Evolutionary conservation across 108 stramenopile genomes (phyloP).

Genomic region (Cyclotella distinguenda): DNA sequence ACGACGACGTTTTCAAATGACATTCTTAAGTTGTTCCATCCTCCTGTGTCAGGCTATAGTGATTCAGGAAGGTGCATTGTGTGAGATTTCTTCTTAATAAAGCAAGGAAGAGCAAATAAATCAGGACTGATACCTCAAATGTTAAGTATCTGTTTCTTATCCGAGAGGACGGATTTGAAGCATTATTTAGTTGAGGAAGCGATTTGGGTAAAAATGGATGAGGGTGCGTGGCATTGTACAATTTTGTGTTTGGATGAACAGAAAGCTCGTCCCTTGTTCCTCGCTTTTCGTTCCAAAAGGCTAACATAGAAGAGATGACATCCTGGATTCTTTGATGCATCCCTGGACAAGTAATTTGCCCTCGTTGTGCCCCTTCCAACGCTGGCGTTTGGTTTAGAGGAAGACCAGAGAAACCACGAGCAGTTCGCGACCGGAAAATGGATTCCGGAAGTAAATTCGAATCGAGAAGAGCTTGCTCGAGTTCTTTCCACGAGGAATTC

Average conservation of each 20-base stretch:
- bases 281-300: conserved; percentile 78
- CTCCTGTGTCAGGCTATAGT: conserved; percentile 71
- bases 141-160: conserved; percentile 49
- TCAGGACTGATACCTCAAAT: no score
- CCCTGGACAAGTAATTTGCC: conserved; percentile 32
- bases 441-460: conserved; percentile 27
- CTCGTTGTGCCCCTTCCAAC: conserved; percentile 54
- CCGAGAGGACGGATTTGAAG: neutral
- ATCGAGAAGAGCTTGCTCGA: conserved; percentile 20
- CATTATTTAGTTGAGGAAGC: neutral
- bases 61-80: no score
- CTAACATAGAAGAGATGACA: conserved; percentile 43
- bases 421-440: conserved; percentile 30
- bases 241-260: conserved; percentile 39
- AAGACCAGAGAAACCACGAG: conserved; percentile 69
- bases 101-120: no score
- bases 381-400: conserved; percentile 63
- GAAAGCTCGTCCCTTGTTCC: conserved; percentile 52
- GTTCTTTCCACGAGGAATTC: conserved; percentile 20
- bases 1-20: conserved; percentile 79
- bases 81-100: no score
- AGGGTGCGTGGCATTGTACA: conserved; percentile 1
- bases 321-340: conserved; percentile 25
- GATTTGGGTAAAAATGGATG: conserved; percentile 36
- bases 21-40: conserved; percentile 84